These are phyloP conservation scores for Mycena crocata DNA, from an alignment of 768 basidiomycete species.

Conservation along the genomic window DNA sequence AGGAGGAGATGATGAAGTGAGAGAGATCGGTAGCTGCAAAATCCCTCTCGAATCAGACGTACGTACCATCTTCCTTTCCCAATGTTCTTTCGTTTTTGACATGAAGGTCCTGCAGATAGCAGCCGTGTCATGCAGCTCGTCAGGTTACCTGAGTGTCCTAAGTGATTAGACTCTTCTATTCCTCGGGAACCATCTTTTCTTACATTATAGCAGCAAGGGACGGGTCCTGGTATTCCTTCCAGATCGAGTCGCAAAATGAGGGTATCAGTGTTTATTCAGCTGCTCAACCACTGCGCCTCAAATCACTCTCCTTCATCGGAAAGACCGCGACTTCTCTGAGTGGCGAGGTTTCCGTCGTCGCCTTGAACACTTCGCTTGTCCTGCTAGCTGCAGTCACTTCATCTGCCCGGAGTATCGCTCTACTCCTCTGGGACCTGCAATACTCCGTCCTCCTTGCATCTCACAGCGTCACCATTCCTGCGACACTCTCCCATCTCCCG, in stretches of 20 bases:
- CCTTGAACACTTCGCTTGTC: slow-evolving; percentile 68
- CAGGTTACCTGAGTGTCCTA: slow-evolving; percentile 63
- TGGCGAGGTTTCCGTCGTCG: slow-evolving; percentile 51
- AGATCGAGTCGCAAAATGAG: slow-evolving; percentile 48
- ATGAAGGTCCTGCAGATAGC: slow-evolving; percentile 51
- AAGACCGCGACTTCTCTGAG: slow-evolving; percentile 1
- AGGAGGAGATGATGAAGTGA: slow-evolving; percentile 44
- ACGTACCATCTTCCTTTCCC: slow-evolving; percentile 17
- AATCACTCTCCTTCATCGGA: slow-evolving; percentile 35
- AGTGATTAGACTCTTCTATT: slow-evolving; percentile 47
- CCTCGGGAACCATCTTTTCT: background rate
- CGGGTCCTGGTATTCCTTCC: slow-evolving; percentile 33
- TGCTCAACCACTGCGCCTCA: slow-evolving; percentile 43
- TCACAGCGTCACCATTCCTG: slow-evolving; percentile 62
- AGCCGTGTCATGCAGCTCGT: slow-evolving; percentile 55
- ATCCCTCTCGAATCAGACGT: slow-evolving; percentile 49
- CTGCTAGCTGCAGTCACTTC: slow-evolving; percentile 61
- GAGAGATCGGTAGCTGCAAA: slow-evolving; percentile 41
- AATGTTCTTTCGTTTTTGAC: slow-evolving; percentile 16
- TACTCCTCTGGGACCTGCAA: slow-evolving; percentile 78
- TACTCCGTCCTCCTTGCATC: slow-evolving; percentile 73
- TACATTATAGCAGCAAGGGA: slow-evolving; percentile 16
- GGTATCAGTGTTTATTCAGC: slow-evolving; percentile 38
- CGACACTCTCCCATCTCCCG: slow-evolving; percentile 48
- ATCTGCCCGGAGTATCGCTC: slow-evolving; percentile 56